Evolutionary conservation across 78 protist genomes (phyloP).

Genomic region (Dictyostelium firmibasis): DNA sequence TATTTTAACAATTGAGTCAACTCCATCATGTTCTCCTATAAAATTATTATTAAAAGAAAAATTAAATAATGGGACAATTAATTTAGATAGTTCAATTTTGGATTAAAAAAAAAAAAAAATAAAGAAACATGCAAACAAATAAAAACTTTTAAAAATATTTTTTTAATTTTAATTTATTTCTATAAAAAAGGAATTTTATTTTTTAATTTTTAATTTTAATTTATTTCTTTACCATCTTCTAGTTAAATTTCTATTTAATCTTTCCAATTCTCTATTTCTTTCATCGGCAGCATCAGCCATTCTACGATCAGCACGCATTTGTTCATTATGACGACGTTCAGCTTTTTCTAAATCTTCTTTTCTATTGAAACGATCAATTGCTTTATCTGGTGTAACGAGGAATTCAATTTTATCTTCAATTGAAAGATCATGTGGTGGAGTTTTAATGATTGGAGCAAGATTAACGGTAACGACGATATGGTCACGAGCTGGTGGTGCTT

Average conservation of each 20-base stretch:
- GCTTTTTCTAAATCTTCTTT: neutral
- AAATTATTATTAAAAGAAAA: neutral
- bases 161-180: too few species aligned
- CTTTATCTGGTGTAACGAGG: conserved; percentile 57
- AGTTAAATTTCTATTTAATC: conserved; percentile 32
- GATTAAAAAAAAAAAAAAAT: too few species aligned
- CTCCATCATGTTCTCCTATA: neutral
- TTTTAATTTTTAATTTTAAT: neutral
- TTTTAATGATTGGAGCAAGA: neutral
- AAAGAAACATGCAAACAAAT: too few species aligned
- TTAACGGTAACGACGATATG: conserved; percentile 36
- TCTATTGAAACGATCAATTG: conserved; percentile 33
- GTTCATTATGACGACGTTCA: conserved; percentile 15
- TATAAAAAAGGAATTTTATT: neutral
- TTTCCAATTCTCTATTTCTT: conserved; percentile 22
- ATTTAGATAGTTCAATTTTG: too few species aligned
- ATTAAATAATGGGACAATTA: neutral
- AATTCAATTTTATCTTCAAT: conserved; percentile 55
- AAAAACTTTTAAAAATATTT: too few species aligned
- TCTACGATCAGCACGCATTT: conserved; percentile 20
- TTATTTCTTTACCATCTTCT: neutral
- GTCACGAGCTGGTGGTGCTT: conserved; percentile 27
- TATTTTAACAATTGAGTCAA: neutral
- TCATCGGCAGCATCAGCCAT: neutral
- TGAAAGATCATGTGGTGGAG: neutral